Conservation (phyloP, 768 basidiomycete species). For the Collybia nuda region DNA sequence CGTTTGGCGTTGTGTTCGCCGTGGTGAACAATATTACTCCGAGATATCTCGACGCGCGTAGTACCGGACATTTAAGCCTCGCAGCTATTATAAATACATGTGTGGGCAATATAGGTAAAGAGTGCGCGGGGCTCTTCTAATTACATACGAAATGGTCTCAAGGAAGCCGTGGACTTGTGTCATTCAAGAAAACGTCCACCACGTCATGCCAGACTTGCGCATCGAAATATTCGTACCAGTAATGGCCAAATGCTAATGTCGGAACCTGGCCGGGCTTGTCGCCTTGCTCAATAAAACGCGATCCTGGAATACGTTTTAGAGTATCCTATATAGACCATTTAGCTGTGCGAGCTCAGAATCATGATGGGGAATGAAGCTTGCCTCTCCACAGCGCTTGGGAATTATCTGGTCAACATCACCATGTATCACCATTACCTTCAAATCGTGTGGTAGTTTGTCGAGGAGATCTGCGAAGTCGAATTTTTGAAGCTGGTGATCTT, state of each 20-base stretch:
- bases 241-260: slow-evolving; percentile 35
- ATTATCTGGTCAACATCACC: slow-evolving; percentile 36
- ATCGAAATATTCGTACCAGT: slow-evolving; percentile 40
- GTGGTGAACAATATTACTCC: no score
- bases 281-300: slow-evolving; percentile 28
- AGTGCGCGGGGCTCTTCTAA: no score
- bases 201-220: slow-evolving; percentile 32
- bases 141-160: neutral
- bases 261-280: slow-evolving; percentile 30
- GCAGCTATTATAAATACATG: no score
- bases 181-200: slow-evolving; percentile 27
- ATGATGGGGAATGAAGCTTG: slow-evolving; percentile 3
- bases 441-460: slow-evolving; percentile 23
- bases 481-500: slow-evolving; percentile 22
- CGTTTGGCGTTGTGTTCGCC: no score
- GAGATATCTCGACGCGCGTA: no score
- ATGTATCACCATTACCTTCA: slow-evolving; percentile 40
- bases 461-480: slow-evolving; percentile 30
- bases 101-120: no score
- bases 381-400: slow-evolving; percentile 30
- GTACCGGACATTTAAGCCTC: no score
- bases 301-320: slow-evolving; percentile 26
- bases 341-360: neutral
- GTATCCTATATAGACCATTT: slow-evolving; percentile 23
- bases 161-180: neutral